phyloP scores from a whole-genome alignment of 1,139 yeast genomes.

The Neolecta irregularis region DNA sequence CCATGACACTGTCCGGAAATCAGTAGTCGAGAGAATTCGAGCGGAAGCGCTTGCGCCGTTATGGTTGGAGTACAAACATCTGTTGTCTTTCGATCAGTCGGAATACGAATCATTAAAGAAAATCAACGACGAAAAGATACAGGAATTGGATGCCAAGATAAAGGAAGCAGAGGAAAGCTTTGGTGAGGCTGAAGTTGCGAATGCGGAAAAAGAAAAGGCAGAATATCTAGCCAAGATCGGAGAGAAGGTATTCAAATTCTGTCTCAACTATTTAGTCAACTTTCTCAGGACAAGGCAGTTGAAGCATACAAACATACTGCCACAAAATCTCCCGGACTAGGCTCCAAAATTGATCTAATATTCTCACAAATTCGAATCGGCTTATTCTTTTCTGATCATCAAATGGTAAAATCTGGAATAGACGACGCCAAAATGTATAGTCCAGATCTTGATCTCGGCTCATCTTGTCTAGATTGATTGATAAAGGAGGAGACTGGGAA shows the following conservation, averaged over 20 bases:
- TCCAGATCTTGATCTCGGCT: too few relatives aligned
- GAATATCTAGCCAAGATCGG: conserved; percentile 79
- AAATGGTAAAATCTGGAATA: conserved; percentile 53
- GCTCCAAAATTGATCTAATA: conserved; percentile 74
- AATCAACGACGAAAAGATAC: conserved; percentile 41
- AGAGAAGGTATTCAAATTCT: conserved; percentile 28
- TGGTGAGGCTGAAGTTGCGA: conserved; percentile 72
- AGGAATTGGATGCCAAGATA: conserved; percentile 45
- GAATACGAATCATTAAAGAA: conserved; percentile 37
- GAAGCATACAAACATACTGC: conserved; percentile 58
- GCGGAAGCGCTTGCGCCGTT: conserved; percentile 67
- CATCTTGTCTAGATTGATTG: too few relatives aligned
- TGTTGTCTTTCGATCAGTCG: conserved; percentile 40
- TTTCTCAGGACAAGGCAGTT: conserved; percentile 43
- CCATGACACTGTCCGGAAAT: conserved; percentile 29
- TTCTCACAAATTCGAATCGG: conserved; percentile 75
- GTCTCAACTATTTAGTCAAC: not conserved
- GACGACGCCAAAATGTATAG: conserved; percentile 57
- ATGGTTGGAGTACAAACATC: conserved; percentile 39
- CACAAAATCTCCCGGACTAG: conserved; percentile 71
- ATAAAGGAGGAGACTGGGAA: conserved; percentile 99
- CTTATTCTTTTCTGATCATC: conserved; percentile 68
- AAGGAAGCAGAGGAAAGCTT: conserved; percentile 70
- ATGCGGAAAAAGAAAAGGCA: conserved; percentile 65
- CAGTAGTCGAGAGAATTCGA: conserved; percentile 40